Conservation (phyloP, 2,329 filamentous ascomycete species). For the Simplicillium aogashimaense region DNA sequence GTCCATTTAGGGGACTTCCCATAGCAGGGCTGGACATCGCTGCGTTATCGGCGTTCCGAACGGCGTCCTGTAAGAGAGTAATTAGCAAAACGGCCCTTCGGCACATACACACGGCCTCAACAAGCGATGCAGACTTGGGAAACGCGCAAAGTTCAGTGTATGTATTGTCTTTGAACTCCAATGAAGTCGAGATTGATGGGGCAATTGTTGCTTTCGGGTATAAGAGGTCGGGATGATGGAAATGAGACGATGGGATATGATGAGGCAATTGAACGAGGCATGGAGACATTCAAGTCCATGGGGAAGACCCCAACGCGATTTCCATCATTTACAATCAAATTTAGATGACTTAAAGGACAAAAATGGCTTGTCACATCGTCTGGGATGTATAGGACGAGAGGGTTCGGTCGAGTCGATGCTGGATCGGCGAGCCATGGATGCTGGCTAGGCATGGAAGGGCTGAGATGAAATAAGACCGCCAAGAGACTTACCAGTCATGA, state of each 20-base stretch:
- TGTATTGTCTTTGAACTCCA: no score
- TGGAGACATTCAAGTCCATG: no score
- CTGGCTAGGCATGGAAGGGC: constrained; percentile 11
- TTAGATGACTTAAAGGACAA: no score
- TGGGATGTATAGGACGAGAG: background rate
- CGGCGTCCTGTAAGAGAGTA: constrained; percentile 17
- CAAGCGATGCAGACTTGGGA: no score
- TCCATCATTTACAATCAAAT: no score
- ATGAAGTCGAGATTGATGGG: background rate
- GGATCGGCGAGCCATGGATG: constrained; percentile 26
- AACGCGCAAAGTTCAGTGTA: no score
- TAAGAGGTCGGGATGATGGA: background rate
- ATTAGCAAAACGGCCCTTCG: constrained; percentile 17
- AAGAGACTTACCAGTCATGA: constrained; percentile 40
- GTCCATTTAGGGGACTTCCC: constrained; percentile 56
- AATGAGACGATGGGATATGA: no score
- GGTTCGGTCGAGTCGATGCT: constrained; percentile 17
- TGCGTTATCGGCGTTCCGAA: constrained; percentile 44
- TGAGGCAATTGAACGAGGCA: no score
- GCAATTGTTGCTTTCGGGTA: background rate
- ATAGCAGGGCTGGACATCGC: constrained; percentile 55
- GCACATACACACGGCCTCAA: no score
- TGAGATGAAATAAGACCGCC: constrained; percentile 12
- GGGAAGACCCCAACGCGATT: no score
- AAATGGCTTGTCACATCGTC: no score